phyloP scores from a whole-genome alignment of 352 stramenopile genomes.

The Globisporangium irregulare region DNA sequence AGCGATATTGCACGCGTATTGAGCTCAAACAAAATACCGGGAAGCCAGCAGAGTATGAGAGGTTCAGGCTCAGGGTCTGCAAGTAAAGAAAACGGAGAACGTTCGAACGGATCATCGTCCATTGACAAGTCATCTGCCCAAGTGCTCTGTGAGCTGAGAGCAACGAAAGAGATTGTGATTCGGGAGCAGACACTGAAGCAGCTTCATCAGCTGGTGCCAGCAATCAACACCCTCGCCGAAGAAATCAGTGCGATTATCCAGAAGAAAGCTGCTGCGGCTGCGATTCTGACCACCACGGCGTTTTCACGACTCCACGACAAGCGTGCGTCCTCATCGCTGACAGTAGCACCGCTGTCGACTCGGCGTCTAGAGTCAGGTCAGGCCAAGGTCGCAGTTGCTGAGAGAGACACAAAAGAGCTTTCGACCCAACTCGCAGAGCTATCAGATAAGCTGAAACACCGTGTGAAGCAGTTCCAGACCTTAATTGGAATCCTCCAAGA shows the following conservation, averaged over 20 bases:
- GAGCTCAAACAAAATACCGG: neutral
- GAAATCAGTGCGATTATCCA: constrained; percentile 32
- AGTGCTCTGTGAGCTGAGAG: constrained; percentile 43
- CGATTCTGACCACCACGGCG: neutral
- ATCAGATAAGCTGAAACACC: constrained; percentile 23
- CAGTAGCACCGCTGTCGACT: constrained; percentile 7
- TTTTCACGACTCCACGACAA: constrained; percentile 10
- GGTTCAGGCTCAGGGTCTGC: neutral
- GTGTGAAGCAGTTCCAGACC: constrained; percentile 29
- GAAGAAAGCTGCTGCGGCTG: constrained; percentile 21
- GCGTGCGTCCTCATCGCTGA: constrained; percentile 12
- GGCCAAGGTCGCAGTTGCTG: neutral
- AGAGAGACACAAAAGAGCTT: constrained; percentile 8
- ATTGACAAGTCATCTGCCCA: constrained; percentile 31
- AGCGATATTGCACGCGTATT: neutral
- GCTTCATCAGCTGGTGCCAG: constrained; percentile 24
- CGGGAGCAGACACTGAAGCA: constrained; percentile 54
- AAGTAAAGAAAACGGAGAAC: neutral
- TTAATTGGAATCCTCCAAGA: constrained; percentile 28
- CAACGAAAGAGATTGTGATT: constrained; percentile 60
- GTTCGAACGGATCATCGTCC: neutral
- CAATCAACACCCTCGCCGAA: constrained; percentile 26
- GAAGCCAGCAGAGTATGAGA: neutral
- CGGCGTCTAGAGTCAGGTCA: constrained; percentile 13
- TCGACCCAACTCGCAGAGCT: constrained; percentile 20